Evolutionary conservation across 768 basidiomycete genomes (phyloP), one percentile per base, ranked within the genome.

Genomic region (Boletus patriciae): DNA sequence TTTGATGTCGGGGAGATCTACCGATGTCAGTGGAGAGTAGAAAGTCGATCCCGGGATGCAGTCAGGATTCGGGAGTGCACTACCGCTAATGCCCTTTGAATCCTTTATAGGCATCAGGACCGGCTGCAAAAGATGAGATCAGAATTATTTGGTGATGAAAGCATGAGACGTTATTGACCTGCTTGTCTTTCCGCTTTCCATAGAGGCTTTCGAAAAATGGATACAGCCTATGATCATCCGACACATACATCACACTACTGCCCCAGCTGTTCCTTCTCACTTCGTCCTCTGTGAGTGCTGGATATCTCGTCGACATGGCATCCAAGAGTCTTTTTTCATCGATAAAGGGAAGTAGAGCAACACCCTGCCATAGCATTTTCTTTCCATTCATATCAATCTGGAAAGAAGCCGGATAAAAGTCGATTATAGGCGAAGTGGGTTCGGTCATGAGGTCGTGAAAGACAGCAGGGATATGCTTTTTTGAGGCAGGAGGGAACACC

Each of bases 311-410:
- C 9, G 78, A 82, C 88, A 99, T 93, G 4, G 94, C 92, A 34
- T 83, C 86, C 52, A 98, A 76, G 25, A 99, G 75, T 34, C 94
- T 83, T 53, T 80, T 81, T 70, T 87, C 80, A 67, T 98, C 92
- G 60, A 99, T 98, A 78, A 98, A 99, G 0, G 97, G 95, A 21
- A 99, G 78, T 10, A 99, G 77, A 0, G 97, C 95, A 54, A 99
- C 94, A 52, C 97, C 97, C 73, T 99, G 96, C 97, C 97, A 99
- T 8, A 91, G 81, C 95, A 98, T 98, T 75, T 90, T 92, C 77
- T 98, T 98, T 56, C 97, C 97, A 67, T 99, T 99, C 97, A 99
- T 99, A 73, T 99, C 97, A 66, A 98, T 88, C 64, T 95, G 85
- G 71, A 99, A 99, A 16, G 88, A 84, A 0, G 79, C 60, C 0